A percentile compares a stretch with the other conserved stretches of the same genome.
phyloP scores from a whole-genome alignment of 208 protist genomes.

The Leishmania major region DNA sequence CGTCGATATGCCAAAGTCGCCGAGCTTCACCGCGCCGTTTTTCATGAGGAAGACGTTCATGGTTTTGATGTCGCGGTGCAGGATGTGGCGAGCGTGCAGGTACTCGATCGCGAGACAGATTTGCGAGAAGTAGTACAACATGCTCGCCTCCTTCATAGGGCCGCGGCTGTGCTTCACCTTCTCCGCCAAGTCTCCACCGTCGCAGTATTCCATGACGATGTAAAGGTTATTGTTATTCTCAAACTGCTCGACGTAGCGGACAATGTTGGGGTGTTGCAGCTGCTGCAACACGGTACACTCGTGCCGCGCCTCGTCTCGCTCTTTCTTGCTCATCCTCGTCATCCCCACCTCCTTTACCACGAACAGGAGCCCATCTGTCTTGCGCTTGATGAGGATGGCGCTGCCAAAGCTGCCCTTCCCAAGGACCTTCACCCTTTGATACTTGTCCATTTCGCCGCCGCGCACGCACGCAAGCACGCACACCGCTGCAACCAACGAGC shows the following conservation, averaged over 20 bases:
- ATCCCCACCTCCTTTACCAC: constrained; percentile 93
- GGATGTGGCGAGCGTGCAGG: constrained; percentile 90
- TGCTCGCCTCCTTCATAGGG: constrained; percentile 79
- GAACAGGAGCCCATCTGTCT: constrained; percentile 78
- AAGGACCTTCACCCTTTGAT: constrained; percentile 86
- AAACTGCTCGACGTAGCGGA: constrained; percentile 93
- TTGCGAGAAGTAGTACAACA: constrained; percentile 93
- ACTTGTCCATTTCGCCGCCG: constrained; percentile 81
- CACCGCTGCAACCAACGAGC: background rate
- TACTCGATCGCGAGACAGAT: constrained; percentile 94
- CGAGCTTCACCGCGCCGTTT: constrained; percentile 90
- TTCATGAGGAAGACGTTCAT: constrained; percentile 95
- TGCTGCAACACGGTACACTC: constrained; percentile 87
- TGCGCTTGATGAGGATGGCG: constrained; percentile 91
- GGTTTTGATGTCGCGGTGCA: constrained; percentile 94
- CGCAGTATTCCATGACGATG: constrained; percentile 95
- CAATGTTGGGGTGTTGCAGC: constrained; percentile 92
- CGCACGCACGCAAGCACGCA: background rate
- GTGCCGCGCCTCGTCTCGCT: constrained; percentile 88
- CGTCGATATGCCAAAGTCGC: constrained; percentile 94
- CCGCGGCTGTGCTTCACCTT: constrained; percentile 73
- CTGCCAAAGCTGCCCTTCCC: constrained; percentile 94
- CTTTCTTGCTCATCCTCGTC: constrained; percentile 81
- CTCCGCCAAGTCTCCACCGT: constrained; percentile 79
- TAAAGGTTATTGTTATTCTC: constrained; percentile 89